Evolutionary conservation across 352 stramenopile genomes (phyloP), one percentile per base, ranked within the genome.

Genomic region (Phytopythium boreale): DNA sequence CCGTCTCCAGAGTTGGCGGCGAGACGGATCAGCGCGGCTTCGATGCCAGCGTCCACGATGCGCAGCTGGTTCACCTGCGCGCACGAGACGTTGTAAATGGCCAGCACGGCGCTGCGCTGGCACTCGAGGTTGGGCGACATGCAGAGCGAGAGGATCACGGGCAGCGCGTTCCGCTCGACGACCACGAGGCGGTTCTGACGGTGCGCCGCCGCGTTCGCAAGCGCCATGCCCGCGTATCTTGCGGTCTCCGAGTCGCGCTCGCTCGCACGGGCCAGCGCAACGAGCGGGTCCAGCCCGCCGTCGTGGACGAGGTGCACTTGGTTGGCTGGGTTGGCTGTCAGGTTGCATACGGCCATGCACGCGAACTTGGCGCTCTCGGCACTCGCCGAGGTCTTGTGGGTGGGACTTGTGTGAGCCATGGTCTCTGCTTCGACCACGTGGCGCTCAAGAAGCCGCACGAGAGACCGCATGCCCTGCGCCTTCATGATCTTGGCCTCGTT

Each of bases 81-180:
- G 52, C 92, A 98, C 10, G 92, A 98, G 6, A 99, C 81, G 61
- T 99, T 99, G 84, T 98, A 99, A 14, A 98, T 76, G 15, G 93
- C 87, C 8, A 99, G 75, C 5, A 91, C 89, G 11, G 88, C 90
- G 29, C 89, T 96, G 57, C 95, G 88, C 61, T 98, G 92, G 58
- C 90, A 93, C 61, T 98, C 93, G 20, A 98, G 76, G 50, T 90
- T 87, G 22, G 83, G 74, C 19, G 82, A 89, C 58, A 90, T 85
- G 37, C 90, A 87, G 22, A 98, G 79, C 19, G 70, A 82, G 22
- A 81, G 82, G 27, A 99, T 71, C 19, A 87, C 90, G 8, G 65
- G 66, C 27, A 98, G 61, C 11, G 79, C 92, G 20, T 90, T 79
- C 15, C 83, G 80, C 26, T 97, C 79, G 9, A 98, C 90, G 46